Evolutionary conservation across 2,329 filamentous ascomycete genomes (phyloP), one percentile per base, ranked within the genome.

Genomic region (Alternaria viburni): DNA sequence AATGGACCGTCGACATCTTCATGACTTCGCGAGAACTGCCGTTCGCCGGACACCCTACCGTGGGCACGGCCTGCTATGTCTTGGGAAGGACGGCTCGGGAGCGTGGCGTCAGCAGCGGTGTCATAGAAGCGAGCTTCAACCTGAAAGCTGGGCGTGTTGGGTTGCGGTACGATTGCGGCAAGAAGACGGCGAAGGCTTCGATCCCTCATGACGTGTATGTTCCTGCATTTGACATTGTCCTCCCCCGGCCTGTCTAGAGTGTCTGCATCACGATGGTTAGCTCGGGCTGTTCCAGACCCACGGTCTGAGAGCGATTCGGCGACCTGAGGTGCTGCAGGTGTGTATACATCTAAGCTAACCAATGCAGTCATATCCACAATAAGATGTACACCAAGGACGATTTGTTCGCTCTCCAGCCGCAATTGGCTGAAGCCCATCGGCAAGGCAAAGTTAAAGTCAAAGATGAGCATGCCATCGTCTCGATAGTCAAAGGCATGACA

Each of bases 401-500:
- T 15, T 44, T 78, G 13, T 72, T 75, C 46, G 65, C 71, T 21
- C 55, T 81, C 21, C 82, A 83, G 64, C 76, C 80, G 12, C 64
- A 54, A 13, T 69, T 85, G 44, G 72, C 71, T 41, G 62, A 66
- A 25, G 69, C 67, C 49, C 61, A 69, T 45, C 32, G 61, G 8
- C 57, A 68, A 26, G 54, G 62, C 15, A 54, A 69, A 23, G 28
- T 70, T 21, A 57, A 61, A 11, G 32, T 69, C 6, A 66, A 69
- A 26, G 64, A 73, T 68, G 56, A 74, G 67, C 77, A 66, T 30
- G 69, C 79, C 13, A 68, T 83, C 12, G 80, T 83, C 11, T 82
- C 80, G 46, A 82, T 93, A 49, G 91, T 93, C 36, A 88, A 87
- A 47, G 92, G 91, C 51, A 91, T 94, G 89, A 87, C 87, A 1